These are phyloP conservation scores for Immersiella caudata DNA, from an alignment of 495 filamentous ascomycete species.

Conservation along the genomic window DNA sequence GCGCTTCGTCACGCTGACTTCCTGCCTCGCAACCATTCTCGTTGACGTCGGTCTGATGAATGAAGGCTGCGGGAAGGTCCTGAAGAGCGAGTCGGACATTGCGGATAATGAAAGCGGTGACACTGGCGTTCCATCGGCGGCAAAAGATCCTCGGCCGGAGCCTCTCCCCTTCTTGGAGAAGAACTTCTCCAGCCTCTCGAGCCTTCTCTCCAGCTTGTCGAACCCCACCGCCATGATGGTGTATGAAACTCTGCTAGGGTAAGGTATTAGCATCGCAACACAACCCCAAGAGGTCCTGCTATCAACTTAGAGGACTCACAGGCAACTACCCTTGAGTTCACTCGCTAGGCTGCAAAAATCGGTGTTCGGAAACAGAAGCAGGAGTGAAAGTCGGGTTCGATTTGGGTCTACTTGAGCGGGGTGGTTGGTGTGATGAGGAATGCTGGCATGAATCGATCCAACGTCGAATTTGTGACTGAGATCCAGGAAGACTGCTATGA, in stretches of 20 bases:
- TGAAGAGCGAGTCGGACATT: conserved; percentile 14
- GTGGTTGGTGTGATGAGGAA: neutral
- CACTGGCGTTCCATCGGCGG: conserved; percentile 9
- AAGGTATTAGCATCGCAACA: conserved; percentile 1
- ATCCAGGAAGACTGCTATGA: conserved; percentile 3
- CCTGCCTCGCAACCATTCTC: conserved; percentile 51
- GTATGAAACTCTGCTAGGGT: conserved; percentile 1
- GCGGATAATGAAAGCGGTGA: conserved; percentile 3
- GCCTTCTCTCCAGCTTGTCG: conserved; percentile 28
- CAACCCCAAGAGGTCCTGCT: neutral
- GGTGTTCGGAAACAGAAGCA: neutral
- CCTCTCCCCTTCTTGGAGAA: conserved; percentile 33
- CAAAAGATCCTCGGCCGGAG: neutral
- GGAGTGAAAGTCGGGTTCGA: neutral
- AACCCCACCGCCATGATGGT: conserved; percentile 30
- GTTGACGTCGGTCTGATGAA: conserved; percentile 51
- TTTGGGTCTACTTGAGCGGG: neutral
- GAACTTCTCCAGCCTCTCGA: conserved; percentile 38
- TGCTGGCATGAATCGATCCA: neutral
- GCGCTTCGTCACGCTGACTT: conserved; percentile 36
- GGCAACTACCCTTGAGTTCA: too few relatives aligned
- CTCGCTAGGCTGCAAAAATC: too few relatives aligned
- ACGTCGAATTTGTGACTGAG: neutral
- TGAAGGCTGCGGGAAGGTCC: conserved; percentile 48
- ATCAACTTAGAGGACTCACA: conserved; percentile 2